These are phyloP conservation scores for Fusarium bulbicola DNA, from an alignment of 2,329 filamentous ascomycete species.

Conservation along the genomic window DNA sequence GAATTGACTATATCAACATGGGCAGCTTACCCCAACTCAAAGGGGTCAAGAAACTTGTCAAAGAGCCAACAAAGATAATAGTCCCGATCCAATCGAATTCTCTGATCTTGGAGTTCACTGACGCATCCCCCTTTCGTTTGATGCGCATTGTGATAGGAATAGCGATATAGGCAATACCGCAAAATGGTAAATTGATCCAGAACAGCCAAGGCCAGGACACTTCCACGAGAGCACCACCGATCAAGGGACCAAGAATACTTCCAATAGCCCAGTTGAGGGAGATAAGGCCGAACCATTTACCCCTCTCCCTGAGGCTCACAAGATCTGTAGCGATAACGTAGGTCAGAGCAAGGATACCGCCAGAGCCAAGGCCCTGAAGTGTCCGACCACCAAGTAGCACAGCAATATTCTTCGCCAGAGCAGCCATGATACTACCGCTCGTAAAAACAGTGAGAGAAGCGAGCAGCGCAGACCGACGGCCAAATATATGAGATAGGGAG, in stretches of 20 bases:
- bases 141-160: conserved; percentile 35
- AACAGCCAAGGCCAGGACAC: conserved; percentile 70
- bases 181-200: conserved; percentile 69
- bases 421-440: conserved; percentile 33
- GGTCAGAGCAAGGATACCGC: conserved; percentile 58
- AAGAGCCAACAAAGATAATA: conserved; percentile 66
- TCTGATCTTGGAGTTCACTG: conserved; percentile 22
- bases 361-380: conserved; percentile 61
- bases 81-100: conserved; percentile 71
- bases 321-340: conserved; percentile 58
- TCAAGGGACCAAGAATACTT: conserved; percentile 53
- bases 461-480: conserved; percentile 31
- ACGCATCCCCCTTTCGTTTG: conserved; percentile 18
- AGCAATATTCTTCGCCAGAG: conserved; percentile 30
- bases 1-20: neutral
- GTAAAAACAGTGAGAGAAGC: conserved; percentile 32
- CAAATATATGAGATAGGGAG: conserved; percentile 39
- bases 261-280: conserved; percentile 63
- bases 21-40: conserved; percentile 34
- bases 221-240: conserved; percentile 64
- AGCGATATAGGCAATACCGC: conserved; percentile 29
- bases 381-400: conserved; percentile 58
- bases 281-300: conserved; percentile 51
- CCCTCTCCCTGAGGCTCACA: conserved; percentile 54
- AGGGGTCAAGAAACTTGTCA: conserved; percentile 53